A percentile compares a stretch with the other conserved stretches of the same genome.
These are phyloP conservation scores for Dendrocalamus sinicus DNA, from an alignment of 176 grass and related monocot species.

Conservation along the genomic window DNA sequence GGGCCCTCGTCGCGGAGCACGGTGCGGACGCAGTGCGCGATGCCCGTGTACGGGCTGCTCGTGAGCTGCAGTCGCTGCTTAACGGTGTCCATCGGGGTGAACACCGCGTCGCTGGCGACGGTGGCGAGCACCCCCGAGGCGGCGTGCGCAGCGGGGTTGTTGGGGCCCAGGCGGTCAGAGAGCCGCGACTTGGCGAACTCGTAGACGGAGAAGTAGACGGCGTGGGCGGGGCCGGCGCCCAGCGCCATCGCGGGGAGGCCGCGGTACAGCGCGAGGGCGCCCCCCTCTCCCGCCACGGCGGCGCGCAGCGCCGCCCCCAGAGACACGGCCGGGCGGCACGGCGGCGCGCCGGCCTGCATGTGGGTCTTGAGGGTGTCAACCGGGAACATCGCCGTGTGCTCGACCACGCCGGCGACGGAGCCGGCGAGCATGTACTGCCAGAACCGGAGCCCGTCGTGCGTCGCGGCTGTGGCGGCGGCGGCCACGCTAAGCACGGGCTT, in stretches of 20 bases:
- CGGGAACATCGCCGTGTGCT: slow-evolving; percentile 93
- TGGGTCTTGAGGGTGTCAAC: slow-evolving; percentile 92
- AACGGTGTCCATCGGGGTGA: slow-evolving; percentile 94
- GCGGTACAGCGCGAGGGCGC: slow-evolving; percentile 67
- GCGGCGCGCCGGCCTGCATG: slow-evolving; percentile 69
- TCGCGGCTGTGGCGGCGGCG: slow-evolving; percentile 31
- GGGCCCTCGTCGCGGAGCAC: slow-evolving; percentile 74
- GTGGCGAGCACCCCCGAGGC: slow-evolving; percentile 79
- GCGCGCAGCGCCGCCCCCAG: slow-evolving; percentile 46
- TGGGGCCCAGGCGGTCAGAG: slow-evolving; percentile 61
- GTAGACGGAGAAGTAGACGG: slow-evolving; percentile 93
- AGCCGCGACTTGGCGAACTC: slow-evolving; percentile 70
- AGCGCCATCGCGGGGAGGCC: slow-evolving; percentile 87
- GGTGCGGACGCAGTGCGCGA: slow-evolving; percentile 71
- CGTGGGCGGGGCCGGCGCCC: slow-evolving; percentile 83
- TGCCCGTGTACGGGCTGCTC: slow-evolving; percentile 78
- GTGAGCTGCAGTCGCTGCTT: slow-evolving; percentile 94
- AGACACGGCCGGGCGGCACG: slow-evolving; percentile 56
- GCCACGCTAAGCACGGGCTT: slow-evolving; percentile 34
- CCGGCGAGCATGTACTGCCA: slow-evolving; percentile 97
- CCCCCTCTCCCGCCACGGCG: slow-evolving; percentile 50
- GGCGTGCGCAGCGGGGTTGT: slow-evolving; percentile 79
- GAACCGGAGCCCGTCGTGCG: slow-evolving; percentile 80
- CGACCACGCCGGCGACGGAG: slow-evolving; percentile 86
- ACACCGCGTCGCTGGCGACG: slow-evolving; percentile 75